Evolutionary conservation across 2,329 filamentous ascomycete species (phyloP), one percentile per base, ranked within the genome.

Genomic region (Exophiala alcalophila): DNA sequence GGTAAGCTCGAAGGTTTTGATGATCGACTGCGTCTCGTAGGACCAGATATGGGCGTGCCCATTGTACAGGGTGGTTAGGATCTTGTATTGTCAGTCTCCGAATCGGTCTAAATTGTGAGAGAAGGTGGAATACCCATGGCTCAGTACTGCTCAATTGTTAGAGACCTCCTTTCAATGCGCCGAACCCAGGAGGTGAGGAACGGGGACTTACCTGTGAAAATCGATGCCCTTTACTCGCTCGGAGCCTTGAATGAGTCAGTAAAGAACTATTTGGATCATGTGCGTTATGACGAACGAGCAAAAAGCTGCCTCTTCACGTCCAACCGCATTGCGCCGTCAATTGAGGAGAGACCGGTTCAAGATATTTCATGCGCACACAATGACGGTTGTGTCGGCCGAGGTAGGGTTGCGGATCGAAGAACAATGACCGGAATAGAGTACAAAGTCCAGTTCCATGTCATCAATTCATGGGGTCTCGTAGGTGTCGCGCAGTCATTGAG

Each of bases 41-140:
- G 91, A 96, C 90, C 92, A 97, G 65, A 98, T 97, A 73, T 97
- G 94, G 65, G 94, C 92, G 74, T 97, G 91, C 67, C 92, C 89
- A 73, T 87, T 95, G 71, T 98, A 98, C 54, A 98, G 74, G 16
- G 92, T 97, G 21, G 91, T 96, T 61, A 97, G 78, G 53, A 84
- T 82, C 78, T 52, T 49, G 31, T 16, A 7, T 14, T 29, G 41
- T 49, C 70, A 61, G 41, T 9, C 14, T 35, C 34, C n/a, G n/a
- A 40, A 63, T 50, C 63, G 59, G 28, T 52, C 49, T 25, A 40
- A 25, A 20, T 10, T n/a, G 30, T 33, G 16, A 12, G 23, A 29
- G 32, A 33, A 24, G 57, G 29, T 12, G 32, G 57, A 70, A 65
- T 67, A 90, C 86, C 87, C 91, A 96, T 80, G 90, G 89, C 73